These are phyloP conservation scores for Tolypocladium inflatum DNA, from an alignment of 2,329 filamentous ascomycete genomes.

Conservation along the genomic window DNA sequence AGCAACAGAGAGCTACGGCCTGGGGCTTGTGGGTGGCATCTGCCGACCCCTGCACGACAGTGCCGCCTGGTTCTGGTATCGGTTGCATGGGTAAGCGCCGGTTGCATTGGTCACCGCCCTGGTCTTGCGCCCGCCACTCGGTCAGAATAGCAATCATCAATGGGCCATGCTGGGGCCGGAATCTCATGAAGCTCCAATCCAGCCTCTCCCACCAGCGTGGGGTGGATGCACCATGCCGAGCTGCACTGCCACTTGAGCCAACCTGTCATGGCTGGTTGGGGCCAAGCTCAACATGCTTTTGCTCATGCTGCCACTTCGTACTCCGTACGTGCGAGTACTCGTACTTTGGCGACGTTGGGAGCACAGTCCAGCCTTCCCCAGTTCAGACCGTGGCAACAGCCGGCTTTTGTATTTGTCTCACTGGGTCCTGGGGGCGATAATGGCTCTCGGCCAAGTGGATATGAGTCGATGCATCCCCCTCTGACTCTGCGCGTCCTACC, in stretches of 20 bases:
- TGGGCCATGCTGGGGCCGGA: not conserved
- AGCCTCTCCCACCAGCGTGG: not conserved
- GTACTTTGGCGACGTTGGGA: not conserved
- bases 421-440: not conserved
- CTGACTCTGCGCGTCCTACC: not conserved
- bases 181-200: not conserved
- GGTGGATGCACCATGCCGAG: not conserved
- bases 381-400: not conserved
- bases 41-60: not conserved
- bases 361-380: not conserved
- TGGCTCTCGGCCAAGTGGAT: not conserved
- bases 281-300: not conserved
- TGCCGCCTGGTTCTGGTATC: not conserved
- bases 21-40: not conserved
- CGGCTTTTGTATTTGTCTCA: not conserved
- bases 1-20: not conserved
- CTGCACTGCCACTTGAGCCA: not conserved
- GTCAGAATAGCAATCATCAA: not conserved
- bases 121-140: not conserved
- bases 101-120: not conserved
- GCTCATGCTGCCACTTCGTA: not conserved
- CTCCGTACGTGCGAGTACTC: not conserved
- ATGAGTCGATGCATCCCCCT: not conserved
- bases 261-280: not conserved
- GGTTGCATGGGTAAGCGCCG: not conserved